phyloP scores from a whole-genome alignment of 2,329 filamentous ascomycete genomes.

The Ilyonectria sp. region DNA sequence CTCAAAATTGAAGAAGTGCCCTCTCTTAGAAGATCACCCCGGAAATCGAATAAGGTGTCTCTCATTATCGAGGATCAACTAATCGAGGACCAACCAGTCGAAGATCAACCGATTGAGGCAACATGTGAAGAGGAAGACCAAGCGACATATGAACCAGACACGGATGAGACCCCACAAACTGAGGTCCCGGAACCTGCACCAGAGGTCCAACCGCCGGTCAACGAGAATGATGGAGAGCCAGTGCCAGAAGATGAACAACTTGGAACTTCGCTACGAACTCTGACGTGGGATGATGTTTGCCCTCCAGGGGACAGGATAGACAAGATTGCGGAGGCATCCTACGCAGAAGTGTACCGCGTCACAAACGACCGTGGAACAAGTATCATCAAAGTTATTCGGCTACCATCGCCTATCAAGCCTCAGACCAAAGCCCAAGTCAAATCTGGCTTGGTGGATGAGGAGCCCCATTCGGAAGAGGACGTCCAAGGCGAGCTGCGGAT shows the following conservation, averaged over 20 bases:
- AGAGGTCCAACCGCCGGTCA: slow-evolving; percentile 3
- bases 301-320: slow-evolving; percentile 66
- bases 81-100: slow-evolving; percentile 21
- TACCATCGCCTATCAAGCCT: slow-evolving; percentile 70
- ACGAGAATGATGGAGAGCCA: slow-evolving; percentile 9
- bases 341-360: slow-evolving; percentile 76
- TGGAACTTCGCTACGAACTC: slow-evolving; percentile 55
- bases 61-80: slow-evolving; percentile 27
- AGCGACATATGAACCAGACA: neutral
- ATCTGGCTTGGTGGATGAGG: slow-evolving; percentile 71
- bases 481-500: slow-evolving; percentile 73
- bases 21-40: slow-evolving; percentile 32
- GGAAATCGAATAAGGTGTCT: slow-evolving; percentile 28
- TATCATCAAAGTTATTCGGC: slow-evolving; percentile 76
- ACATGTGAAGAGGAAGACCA: slow-evolving; percentile 18
- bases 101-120: slow-evolving; percentile 31
- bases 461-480: slow-evolving; percentile 69
- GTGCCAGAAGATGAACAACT: slow-evolving; percentile 31
- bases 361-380: slow-evolving; percentile 72
- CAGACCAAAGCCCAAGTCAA: slow-evolving; percentile 71
- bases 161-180: slow-evolving; percentile 9
- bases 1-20: slow-evolving; percentile 48
- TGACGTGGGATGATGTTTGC: slow-evolving; percentile 73
- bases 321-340: slow-evolving; percentile 78
- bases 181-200: slow-evolving; percentile 16